Conservation (phyloP, 2,329 filamentous ascomycete genomes). For the Colletotrichum tropicale region DNA sequence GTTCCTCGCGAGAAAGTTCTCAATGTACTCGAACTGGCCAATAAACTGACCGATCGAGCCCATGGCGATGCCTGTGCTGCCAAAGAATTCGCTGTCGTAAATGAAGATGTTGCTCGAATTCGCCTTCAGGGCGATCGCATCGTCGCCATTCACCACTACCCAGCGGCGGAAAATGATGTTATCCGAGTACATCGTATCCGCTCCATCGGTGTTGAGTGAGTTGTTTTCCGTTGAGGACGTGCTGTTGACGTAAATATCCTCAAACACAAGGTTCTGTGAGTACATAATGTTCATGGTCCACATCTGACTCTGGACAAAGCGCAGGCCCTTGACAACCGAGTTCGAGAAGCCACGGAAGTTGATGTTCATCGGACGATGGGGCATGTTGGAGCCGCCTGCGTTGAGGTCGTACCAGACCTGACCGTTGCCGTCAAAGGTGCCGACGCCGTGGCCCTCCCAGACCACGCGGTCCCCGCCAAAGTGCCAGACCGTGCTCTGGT, state of each 20-base stretch:
- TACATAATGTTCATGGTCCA: conserved; percentile 61
- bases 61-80: conserved; percentile 58
- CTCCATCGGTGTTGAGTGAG: conserved; percentile 45
- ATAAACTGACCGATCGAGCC: conserved; percentile 63
- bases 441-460: conserved; percentile 53
- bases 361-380: conserved; percentile 57
- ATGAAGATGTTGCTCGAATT: conserved; percentile 61
- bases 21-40: conserved; percentile 50
- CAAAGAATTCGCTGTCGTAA: conserved; percentile 51
- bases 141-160: conserved; percentile 57
- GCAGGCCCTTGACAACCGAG: conserved; percentile 50
- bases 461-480: conserved; percentile 57
- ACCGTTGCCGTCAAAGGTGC: conserved; percentile 64
- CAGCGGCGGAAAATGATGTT: conserved; percentile 56
- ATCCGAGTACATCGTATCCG: conserved; percentile 57
- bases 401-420: conserved; percentile 63
- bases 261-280: conserved; percentile 48
- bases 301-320: conserved; percentile 64
- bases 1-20: conserved; percentile 52
- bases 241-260: conserved; percentile 59
- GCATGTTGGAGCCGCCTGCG: conserved; percentile 46
- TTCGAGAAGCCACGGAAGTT: conserved; percentile 47
- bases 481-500: conserved; percentile 58
- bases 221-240: conserved; percentile 36
- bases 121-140: conserved; percentile 57